Conservation (phyloP, 2,329 filamentous ascomycete genomes). For the Sporothrix dimorphospora region DNA sequence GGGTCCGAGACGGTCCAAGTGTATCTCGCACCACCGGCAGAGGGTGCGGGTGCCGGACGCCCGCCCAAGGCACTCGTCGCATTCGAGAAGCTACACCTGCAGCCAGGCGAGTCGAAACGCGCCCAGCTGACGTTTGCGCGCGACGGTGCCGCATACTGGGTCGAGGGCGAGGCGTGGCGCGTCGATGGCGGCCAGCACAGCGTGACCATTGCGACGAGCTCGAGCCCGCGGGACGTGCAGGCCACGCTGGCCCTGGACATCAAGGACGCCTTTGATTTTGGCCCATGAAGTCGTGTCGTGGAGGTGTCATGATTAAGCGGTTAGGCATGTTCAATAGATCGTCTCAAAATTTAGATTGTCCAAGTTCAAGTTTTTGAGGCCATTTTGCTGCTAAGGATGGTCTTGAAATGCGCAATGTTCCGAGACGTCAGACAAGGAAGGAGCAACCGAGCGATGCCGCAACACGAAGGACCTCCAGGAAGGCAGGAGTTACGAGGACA, state of each 20-base stretch:
- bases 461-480: background rate
- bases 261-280: conserved; percentile 9
- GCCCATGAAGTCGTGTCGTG: background rate
- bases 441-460: background rate
- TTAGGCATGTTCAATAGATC: background rate
- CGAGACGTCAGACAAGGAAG: background rate
- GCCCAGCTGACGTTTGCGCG: background rate
- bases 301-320: background rate
- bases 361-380: background rate
- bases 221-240: background rate
- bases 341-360: background rate
- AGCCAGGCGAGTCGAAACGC: background rate
- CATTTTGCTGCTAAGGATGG: background rate
- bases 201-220: background rate
- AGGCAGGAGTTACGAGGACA: no score
- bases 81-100: conserved; percentile 58
- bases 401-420: background rate
- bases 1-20: conserved; percentile 63
- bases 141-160: conserved; percentile 27
- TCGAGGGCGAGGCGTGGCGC: conserved; percentile 17
- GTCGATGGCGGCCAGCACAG: background rate
- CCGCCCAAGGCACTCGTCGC: conserved; percentile 58
- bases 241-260: background rate
- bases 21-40: conserved; percentile 49
- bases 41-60: conserved; percentile 36